Evolutionary conservation across 164 flowering plant genomes (phyloP).

Genomic region (Cinnamomum chago): DNA sequence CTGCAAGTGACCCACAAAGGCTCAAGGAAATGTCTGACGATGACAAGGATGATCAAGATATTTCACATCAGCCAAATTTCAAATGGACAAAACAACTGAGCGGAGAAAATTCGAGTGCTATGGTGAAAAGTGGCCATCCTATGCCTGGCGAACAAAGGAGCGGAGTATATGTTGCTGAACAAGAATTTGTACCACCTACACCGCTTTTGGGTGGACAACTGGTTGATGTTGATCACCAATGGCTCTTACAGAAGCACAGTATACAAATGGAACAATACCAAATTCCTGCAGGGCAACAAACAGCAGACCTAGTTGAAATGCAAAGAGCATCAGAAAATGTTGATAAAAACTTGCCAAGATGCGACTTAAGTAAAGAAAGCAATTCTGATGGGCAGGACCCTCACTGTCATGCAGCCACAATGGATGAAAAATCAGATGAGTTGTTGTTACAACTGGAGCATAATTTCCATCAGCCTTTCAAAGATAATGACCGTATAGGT

Average conservation of each 20-base stretch:
- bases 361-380: no score
- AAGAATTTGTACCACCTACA: conserved; percentile 1
- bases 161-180: conserved; percentile 2
- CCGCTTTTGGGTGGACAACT: neutral
- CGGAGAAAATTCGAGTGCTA: neutral
- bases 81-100: conserved; percentile 1
- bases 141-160: conserved; percentile 1
- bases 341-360: neutral
- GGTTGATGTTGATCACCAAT: neutral
- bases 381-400: neutral
- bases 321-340: conserved; percentile 5
- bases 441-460: neutral
- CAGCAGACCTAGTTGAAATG: neutral
- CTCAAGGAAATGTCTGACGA: neutral
- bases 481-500: conserved; percentile 5
- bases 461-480: neutral
- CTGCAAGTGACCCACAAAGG: neutral
- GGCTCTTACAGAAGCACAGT: neutral
- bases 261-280: neutral
- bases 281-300: neutral
- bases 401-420: no score
- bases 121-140: neutral
- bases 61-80: conserved; percentile 1
- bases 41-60: neutral
- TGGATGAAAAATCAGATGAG: neutral